Evolutionary conservation across 192 early-diverging fungal genomes (phyloP), one percentile per base, ranked within the genome.

Genomic region (Backusella morwellensis): DNA sequence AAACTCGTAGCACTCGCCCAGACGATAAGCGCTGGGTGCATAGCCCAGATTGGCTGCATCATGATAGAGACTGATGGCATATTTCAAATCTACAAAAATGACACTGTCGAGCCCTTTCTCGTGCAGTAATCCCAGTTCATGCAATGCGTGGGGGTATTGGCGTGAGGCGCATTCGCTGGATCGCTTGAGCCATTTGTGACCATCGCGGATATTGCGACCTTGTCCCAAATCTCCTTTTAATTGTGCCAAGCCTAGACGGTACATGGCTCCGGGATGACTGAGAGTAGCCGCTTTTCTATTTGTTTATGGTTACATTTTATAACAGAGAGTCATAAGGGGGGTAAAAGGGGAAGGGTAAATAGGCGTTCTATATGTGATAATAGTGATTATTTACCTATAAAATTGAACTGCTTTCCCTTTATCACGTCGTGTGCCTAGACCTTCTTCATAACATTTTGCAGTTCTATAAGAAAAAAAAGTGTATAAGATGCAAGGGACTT

Each of bases 21-120:
- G 75, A 36, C 85, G 76, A 79, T 87, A 88, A 6, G 85, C 86
- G 15, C 91, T 88, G 6, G 88, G 88, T 11, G 87, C 86, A 80
- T 93, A 90, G 23, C 88, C 91, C n/a, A 93, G 76, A n/a, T 88
- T 78, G 0, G 88, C 89, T 4, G 91, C 90, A 75, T 92, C 88
- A 19, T 81, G 79, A 44, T 91, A 86, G 21, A 92, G 75, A 41
- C 81, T 82, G 21, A 89, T 73, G 6, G 91, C 86, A 77, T 93
- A 90, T 41, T 88, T 84, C 19, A 81, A 73, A 72, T 90, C 89
- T 19, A 89, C 81, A 81, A 88, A 89, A 19, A 89, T 77, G 32
- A 87, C 80, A 70, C 87, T 86, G 14, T 89, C 87, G 32, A 90
- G 81, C 6, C 89, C 89, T 15, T 78, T 70, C 76, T 88, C 87